Evolutionary conservation across 768 basidiomycete species (phyloP).

Genomic region (Boletus vermiculosoides): DNA sequence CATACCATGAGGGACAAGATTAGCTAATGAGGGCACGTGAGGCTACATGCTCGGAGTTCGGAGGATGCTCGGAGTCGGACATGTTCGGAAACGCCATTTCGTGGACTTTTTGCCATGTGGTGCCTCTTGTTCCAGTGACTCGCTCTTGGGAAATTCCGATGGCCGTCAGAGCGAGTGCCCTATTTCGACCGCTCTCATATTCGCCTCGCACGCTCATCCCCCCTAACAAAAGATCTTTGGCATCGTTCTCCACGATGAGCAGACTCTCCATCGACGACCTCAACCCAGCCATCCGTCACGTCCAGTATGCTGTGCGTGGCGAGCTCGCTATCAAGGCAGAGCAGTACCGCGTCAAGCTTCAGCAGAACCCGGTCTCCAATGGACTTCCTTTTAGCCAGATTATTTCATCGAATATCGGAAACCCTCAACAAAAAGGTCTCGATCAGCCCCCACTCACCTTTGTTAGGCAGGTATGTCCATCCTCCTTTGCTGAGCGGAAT

Average conservation of each 20-base stretch:
- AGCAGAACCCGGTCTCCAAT: slow-evolving; percentile 42
- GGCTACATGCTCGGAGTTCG: too few relatives aligned
- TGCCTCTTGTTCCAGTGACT: background rate
- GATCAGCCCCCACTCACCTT: slow-evolving; percentile 94
- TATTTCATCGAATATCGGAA: slow-evolving; percentile 96
- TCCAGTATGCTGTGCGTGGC: slow-evolving; percentile 96
- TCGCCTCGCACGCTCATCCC: background rate
- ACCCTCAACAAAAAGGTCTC: slow-evolving; percentile 94
- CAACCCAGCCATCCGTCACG: slow-evolving; percentile 82
- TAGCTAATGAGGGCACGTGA: too few relatives aligned
- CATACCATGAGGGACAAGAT: too few relatives aligned
- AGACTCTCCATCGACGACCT: slow-evolving; percentile 66
- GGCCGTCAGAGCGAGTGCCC: slow-evolving; percentile 5
- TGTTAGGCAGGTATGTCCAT: slow-evolving; percentile 72
- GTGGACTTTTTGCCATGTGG: too few relatives aligned
- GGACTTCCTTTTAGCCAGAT: slow-evolving; percentile 82
- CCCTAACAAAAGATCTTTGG: slow-evolving; percentile 1
- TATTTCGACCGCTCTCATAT: slow-evolving; percentile 4
- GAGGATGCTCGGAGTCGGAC: too few relatives aligned
- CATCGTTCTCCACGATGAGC: slow-evolving; percentile 40
- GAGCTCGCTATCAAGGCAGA: slow-evolving; percentile 96
- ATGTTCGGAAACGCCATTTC: too few relatives aligned
- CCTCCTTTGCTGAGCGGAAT: background rate
- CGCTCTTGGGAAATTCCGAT: slow-evolving; percentile 4
- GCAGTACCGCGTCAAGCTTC: slow-evolving; percentile 68